These are phyloP conservation scores for Tranzscheliella williamsii DNA, from an alignment of 1,284 basidiomycete species.

Conservation along the genomic window DNA sequence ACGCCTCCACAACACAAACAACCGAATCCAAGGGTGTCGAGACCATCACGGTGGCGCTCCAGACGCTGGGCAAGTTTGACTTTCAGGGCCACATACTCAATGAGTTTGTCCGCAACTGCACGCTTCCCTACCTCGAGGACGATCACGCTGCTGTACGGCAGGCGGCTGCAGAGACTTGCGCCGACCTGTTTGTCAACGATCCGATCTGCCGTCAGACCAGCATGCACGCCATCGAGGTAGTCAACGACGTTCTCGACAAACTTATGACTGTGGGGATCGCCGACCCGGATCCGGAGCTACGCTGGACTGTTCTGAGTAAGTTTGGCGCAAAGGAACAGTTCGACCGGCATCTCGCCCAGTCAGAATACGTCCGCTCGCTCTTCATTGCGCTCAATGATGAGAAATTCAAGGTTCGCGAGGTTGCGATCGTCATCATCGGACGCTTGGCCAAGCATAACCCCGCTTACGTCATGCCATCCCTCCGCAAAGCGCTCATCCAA, in stretches of 20 bases:
- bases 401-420: slow-evolving; percentile 87
- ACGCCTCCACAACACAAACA: slow-evolving; percentile 35
- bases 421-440: slow-evolving; percentile 88
- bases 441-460: slow-evolving; percentile 94
- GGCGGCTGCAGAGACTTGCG: slow-evolving; percentile 90
- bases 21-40: slow-evolving; percentile 69
- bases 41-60: slow-evolving; percentile 80
- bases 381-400: slow-evolving; percentile 99
- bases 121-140: slow-evolving; percentile 90
- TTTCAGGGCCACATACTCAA: slow-evolving; percentile 86
- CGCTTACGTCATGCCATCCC: slow-evolving; percentile 96
- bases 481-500: slow-evolving; percentile 94
- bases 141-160: slow-evolving; percentile 85
- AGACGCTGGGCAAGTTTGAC: slow-evolving; percentile 88
- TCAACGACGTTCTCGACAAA: slow-evolving; percentile 97
- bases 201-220: slow-evolving; percentile 96
- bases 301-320: slow-evolving; percentile 72
- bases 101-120: slow-evolving; percentile 91
- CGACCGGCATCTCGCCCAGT: slow-evolving; percentile 97
- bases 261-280: slow-evolving; percentile 94
- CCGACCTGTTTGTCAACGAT: slow-evolving; percentile 83
- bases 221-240: slow-evolving; percentile 94
- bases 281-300: slow-evolving; percentile 69
- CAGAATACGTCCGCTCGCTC: slow-evolving; percentile 92
- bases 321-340: slow-evolving; percentile 92